Conservation (phyloP, 768 basidiomycete genomes). For the Erythrobasidium yunnanense region DNA sequence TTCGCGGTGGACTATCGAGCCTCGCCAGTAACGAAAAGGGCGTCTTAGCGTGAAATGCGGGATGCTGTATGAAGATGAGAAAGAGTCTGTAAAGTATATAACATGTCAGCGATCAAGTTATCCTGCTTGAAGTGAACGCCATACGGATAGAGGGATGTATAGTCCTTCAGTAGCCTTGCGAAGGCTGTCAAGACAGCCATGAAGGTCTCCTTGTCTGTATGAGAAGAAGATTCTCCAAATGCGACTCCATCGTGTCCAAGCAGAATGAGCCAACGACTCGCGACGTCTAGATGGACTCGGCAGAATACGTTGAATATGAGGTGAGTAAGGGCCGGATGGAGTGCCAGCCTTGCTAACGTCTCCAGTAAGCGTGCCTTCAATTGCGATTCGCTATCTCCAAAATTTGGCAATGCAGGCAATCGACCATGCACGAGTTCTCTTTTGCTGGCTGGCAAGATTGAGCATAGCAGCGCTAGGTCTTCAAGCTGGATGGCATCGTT, state of each 20-base stretch:
- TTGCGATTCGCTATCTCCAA: background rate
- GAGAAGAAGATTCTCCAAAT: conserved; percentile 25
- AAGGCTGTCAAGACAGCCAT: conserved; percentile 43
- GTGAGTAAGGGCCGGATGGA: conserved; percentile 54
- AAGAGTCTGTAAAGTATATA: conserved; percentile 49
- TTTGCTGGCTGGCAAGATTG: background rate
- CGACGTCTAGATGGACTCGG: conserved; percentile 67
- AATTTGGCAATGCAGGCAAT: background rate
- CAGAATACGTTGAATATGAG: conserved; percentile 57
- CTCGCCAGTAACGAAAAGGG: conserved; percentile 46
- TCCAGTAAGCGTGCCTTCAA: conserved; percentile 44
- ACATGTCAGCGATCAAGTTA: conserved; percentile 41
- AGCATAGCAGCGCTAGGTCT: conserved; percentile 16
- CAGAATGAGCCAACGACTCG: conserved; percentile 66
- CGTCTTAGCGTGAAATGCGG: conserved; percentile 14
- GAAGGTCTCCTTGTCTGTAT: conserved; percentile 39
- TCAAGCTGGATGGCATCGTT: too few relatives aligned
- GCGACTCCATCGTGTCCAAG: conserved; percentile 41
- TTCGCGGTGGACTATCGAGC: conserved; percentile 39
- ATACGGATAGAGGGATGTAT: conserved; percentile 42
- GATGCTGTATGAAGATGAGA: conserved; percentile 25
- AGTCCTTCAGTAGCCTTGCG: conserved; percentile 36
- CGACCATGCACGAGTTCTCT: background rate
- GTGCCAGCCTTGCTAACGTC: conserved; percentile 54
- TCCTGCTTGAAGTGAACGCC: conserved; percentile 18